Evolutionary conservation across 306 rosid species (phyloP).

Genomic region (Vigna hirtella): DNA sequence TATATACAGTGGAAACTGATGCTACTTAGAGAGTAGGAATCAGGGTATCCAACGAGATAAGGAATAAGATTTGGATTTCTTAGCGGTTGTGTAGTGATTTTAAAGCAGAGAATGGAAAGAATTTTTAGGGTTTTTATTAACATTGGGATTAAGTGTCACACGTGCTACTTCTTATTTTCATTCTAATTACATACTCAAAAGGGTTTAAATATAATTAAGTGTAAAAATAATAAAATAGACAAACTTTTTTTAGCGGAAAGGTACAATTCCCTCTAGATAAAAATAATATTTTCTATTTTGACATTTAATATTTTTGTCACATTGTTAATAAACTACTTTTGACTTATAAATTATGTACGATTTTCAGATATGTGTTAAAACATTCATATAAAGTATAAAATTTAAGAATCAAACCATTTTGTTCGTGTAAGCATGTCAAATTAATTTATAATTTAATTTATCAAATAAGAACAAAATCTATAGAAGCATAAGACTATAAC

Average conservation of each 20-base stretch:
- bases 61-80: conserved; percentile 23
- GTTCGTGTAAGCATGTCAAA: background rate
- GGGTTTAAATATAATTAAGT: conserved; percentile 1
- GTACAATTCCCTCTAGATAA: conserved; percentile 7
- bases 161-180: background rate
- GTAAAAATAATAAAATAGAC: conserved; percentile 19
- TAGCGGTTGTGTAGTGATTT: conserved; percentile 5
- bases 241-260: conserved; percentile 15
- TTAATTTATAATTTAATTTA: background rate
- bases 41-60: conserved; percentile 28
- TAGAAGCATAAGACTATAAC: too few relatives aligned
- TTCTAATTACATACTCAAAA: conserved; percentile 19
- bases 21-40: conserved; percentile 35
- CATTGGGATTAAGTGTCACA: conserved; percentile 29
- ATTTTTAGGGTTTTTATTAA: conserved; percentile 8
- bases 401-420: background rate
- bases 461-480: too few relatives aligned
- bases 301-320: too few relatives aligned
- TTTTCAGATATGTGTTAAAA: too few relatives aligned
- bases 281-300: too few relatives aligned
- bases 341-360: too few relatives aligned
- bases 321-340: too few relatives aligned
- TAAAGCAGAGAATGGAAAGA: background rate
- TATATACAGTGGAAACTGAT: conserved; percentile 14
- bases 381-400: background rate